Evolutionary conservation across 352 stramenopile genomes (phyloP).

Genomic region (Pythium dissotocum): DNA sequence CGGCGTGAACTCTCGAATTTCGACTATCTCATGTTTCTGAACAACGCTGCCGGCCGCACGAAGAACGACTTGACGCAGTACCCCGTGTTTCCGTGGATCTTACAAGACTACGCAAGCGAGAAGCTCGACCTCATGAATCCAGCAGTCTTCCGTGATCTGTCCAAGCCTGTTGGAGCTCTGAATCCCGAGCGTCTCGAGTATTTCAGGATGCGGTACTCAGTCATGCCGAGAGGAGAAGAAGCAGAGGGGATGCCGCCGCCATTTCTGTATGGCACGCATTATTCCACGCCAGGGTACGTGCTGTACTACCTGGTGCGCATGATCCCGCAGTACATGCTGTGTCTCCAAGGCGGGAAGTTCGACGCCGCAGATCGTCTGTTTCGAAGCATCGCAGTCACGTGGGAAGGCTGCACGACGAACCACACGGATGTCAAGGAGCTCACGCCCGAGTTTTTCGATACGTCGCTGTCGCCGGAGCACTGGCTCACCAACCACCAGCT

Average conservation of each 20-base stretch:
- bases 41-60: constrained; percentile 78
- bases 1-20: constrained; percentile 92
- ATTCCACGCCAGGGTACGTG: constrained; percentile 93
- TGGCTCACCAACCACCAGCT: constrained; percentile 96
- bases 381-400: constrained; percentile 91
- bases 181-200: constrained; percentile 84
- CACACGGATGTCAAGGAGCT: constrained; percentile 98
- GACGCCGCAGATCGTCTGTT: constrained; percentile 98
- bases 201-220: constrained; percentile 86
- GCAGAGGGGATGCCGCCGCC: constrained; percentile 81
- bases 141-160: constrained; percentile 89
- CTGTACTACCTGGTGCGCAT: constrained; percentile 97
- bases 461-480: constrained; percentile 55
- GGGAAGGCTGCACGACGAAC: constrained; percentile 76
- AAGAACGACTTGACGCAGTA: constrained; percentile 93
- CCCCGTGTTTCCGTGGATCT: constrained; percentile 96
- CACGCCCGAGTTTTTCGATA: constrained; percentile 98
- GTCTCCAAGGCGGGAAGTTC: constrained; percentile 97
- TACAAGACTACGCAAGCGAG: constrained; percentile 84
- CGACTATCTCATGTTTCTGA: constrained; percentile 87
- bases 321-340: constrained; percentile 94
- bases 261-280: constrained; percentile 97
- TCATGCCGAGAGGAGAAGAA: constrained; percentile 84
- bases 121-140: constrained; percentile 81
- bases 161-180: constrained; percentile 93